phyloP scores from a whole-genome alignment of 495 filamentous ascomycete genomes.

The Penicillium soppii region DNA sequence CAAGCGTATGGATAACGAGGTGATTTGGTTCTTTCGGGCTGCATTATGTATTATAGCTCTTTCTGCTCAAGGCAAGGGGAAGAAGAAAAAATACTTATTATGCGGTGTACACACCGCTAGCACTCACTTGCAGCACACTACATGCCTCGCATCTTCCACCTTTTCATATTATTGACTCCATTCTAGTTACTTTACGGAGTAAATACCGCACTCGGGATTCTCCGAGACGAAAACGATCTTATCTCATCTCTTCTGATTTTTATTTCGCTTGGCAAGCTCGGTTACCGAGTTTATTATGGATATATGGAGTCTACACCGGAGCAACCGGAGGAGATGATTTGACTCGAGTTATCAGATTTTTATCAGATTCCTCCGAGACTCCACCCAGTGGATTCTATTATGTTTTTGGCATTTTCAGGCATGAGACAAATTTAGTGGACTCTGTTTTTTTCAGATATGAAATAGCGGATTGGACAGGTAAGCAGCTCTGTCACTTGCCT shows the following conservation, averaged over 20 bases:
- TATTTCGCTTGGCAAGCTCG: conserved; percentile 18
- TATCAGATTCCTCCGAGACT: conserved; percentile 28
- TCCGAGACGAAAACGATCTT: conserved; percentile 3
- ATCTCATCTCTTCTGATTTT: not conserved
- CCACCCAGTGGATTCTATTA: conserved; percentile 21
- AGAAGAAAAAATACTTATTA: too few relatives aligned
- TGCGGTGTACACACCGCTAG: not conserved
- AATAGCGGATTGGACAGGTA: not conserved
- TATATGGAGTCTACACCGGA: conserved; percentile 12
- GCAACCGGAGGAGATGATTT: conserved; percentile 18
- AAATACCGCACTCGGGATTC: not conserved
- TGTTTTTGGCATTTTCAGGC: not conserved
- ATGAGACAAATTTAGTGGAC: conserved; percentile 2
- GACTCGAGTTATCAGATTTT: conserved; percentile 31
- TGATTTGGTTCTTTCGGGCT: too few relatives aligned
- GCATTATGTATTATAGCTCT: too few relatives aligned
- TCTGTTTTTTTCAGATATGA: not conserved
- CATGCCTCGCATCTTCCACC: not conserved
- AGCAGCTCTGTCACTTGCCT: not conserved
- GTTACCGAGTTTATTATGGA: conserved; percentile 21
- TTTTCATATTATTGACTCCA: too few relatives aligned
- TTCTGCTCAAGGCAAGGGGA: not conserved
- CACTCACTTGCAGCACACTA: not conserved
- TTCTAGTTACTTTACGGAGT: not conserved
- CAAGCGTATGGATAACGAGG: too few relatives aligned